A percentile compares a stretch with the other conserved stretches of the same genome.
phyloP scores from a whole-genome alignment of 2,329 filamentous ascomycete genomes.

The Diaporthe sp. region DNA sequence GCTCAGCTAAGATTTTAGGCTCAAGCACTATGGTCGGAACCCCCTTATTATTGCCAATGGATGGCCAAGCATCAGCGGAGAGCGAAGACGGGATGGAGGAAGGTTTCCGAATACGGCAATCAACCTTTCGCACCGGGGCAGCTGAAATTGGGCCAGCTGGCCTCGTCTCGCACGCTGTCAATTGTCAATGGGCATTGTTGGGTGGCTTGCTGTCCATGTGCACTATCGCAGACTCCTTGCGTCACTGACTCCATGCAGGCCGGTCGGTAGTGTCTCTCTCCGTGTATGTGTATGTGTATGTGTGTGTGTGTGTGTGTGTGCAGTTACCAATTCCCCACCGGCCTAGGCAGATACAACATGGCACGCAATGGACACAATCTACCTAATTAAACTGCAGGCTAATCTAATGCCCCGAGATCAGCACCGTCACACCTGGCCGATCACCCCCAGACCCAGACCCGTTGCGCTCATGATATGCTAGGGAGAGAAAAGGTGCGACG shows the following conservation, averaged over 20 bases:
- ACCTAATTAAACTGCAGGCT: constrained; percentile 19
- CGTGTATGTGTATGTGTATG: neutral
- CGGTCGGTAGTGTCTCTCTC: neutral
- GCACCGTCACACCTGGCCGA: constrained; percentile 19
- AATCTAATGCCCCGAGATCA: constrained; percentile 29
- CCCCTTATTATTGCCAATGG: constrained; percentile 3
- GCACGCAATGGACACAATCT: neutral
- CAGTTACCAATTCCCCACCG: neutral
- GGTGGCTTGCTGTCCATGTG: neutral
- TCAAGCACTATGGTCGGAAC: constrained; percentile 1
- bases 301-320: neutral
- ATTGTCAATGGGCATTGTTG: neutral
- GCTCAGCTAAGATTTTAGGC: constrained; percentile 30
- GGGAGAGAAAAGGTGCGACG: constrained; percentile 2
- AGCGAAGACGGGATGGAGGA: constrained; percentile 12
- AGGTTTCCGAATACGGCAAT: constrained; percentile 22
- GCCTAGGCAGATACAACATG: neutral
- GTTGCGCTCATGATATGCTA: neutral
- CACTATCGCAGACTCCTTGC: neutral
- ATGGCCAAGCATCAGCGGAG: neutral
- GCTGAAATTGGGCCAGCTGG: neutral
- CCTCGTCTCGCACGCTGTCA: neutral
- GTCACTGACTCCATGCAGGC: neutral
- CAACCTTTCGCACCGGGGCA: neutral
- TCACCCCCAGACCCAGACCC: constrained; percentile 4